These are phyloP conservation scores for Pythium periplocum DNA, from an alignment of 352 stramenopile species.

Conservation along the genomic window DNA sequence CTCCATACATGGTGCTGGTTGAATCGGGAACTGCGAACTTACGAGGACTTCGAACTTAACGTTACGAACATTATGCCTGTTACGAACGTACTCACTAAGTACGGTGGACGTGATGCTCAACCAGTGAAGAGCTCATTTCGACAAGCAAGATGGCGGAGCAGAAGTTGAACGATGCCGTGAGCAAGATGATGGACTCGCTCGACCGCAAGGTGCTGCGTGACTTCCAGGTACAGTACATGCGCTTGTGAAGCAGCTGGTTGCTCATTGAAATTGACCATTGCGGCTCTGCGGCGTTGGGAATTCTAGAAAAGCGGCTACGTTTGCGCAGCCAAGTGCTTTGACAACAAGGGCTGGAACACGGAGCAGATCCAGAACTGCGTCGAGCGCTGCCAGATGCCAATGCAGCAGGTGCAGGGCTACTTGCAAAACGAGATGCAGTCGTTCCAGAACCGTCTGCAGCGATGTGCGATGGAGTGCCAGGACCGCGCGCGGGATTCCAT, in stretches of 20 bases:
- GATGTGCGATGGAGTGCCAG: slow-evolving; percentile 84
- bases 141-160: slow-evolving; percentile 54
- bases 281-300: background rate
- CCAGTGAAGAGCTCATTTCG: too few relatives aligned
- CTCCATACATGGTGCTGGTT: slow-evolving; percentile 11
- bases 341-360: slow-evolving; percentile 73
- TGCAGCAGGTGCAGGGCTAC: slow-evolving; percentile 81
- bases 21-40: too few relatives aligned
- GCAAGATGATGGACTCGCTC: slow-evolving; percentile 80
- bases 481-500: slow-evolving; percentile 74
- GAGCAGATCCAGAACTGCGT: slow-evolving; percentile 81
- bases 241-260: background rate
- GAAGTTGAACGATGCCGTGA: slow-evolving; percentile 79
- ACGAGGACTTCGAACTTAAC: too few relatives aligned
- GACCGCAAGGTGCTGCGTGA: slow-evolving; percentile 68
- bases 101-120: too few relatives aligned
- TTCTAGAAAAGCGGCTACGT: slow-evolving; percentile 74
- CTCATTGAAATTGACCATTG: slow-evolving; percentile 3
- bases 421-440: slow-evolving; percentile 80
- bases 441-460: slow-evolving; percentile 66
- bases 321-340: slow-evolving; percentile 84
- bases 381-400: slow-evolving; percentile 81
- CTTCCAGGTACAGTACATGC: slow-evolving; percentile 39
- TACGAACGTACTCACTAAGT: too few relatives aligned
- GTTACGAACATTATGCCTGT: too few relatives aligned